Evolutionary conservation across 1,284 basidiomycete genomes (phyloP), one percentile per base, ranked within the genome.

Genomic region (Melampsora americana): DNA sequence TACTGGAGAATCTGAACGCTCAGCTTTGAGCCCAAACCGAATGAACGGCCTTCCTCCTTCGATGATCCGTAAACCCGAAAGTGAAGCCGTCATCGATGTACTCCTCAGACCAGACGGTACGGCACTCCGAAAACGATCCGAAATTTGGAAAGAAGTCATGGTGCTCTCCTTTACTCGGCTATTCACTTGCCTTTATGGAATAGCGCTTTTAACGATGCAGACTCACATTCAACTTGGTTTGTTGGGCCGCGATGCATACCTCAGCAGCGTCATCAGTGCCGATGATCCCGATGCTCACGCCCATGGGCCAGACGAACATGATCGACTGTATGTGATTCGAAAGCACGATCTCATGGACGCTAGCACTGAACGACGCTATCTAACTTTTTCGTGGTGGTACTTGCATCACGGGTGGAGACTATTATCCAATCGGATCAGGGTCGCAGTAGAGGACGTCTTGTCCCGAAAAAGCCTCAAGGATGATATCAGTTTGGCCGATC

Each of bases 381-480:
- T 95, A 75, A 93, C 91, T 0, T 87, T 94, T 78, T 91, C 89
- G 5, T 73, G 92, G 91, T 95, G 92, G 92, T 86, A 95, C 65
- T 81, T 95, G 72, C 90, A 95, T 80, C 89, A 91, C 3, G 93
- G 93, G 0, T 95, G 93, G 92, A 18, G 50, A 16, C 20, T 64
- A 12, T 90, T 90, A 79, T 88, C 90, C 72, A 86, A 95, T 0
- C 88, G 88, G 0, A 88, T 89, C 78, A 84, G 90, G 28, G 90
- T 93, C 0, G 83, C 88, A 78, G 84, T 86, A 60, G 90, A 88
- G 0, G 89, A 90, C 70, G 89, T 90, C 0, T 90, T 95, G 12
- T 35, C 28, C 78, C 92, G 91, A 0, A 88, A 94, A 3, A 90
- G 90, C 0, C 84, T 95, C 48, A 94, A 94, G 82, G 86, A 87